phyloP scores from a whole-genome alignment of 2,329 filamentous ascomycete species.

The Calonectria ilicicola region DNA sequence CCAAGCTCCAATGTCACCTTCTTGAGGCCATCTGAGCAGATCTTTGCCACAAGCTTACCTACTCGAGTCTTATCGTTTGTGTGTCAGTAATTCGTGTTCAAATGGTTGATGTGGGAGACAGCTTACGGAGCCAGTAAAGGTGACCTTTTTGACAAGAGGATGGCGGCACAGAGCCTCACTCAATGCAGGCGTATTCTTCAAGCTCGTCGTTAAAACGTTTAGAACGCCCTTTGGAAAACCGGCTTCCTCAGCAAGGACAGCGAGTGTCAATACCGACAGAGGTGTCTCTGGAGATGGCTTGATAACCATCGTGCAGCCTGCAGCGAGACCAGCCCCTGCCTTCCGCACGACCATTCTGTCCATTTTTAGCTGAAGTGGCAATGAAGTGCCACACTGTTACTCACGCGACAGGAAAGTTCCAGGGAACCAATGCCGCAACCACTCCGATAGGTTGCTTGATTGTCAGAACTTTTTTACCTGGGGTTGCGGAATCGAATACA shows the following conservation, averaged over 20 bases:
- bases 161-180: constrained; percentile 61
- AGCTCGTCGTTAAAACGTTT: constrained; percentile 59
- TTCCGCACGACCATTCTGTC: constrained; percentile 68
- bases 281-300: constrained; percentile 82
- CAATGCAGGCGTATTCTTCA: constrained; percentile 56
- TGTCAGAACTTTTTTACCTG: constrained; percentile 53
- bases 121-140: constrained; percentile 72
- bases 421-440: constrained; percentile 48
- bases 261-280: constrained; percentile 76
- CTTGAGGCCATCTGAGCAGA: constrained; percentile 73
- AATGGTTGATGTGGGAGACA: too few species aligned
- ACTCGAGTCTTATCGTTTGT: constrained; percentile 66
- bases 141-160: constrained; percentile 69
- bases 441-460: constrained; percentile 66
- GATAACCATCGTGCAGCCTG: constrained; percentile 80
- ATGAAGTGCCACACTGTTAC: background rate
- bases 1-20: constrained; percentile 77
- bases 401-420: constrained; percentile 68
- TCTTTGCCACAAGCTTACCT: constrained; percentile 72
- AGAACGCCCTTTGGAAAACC: constrained; percentile 82
- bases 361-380: too few species aligned
- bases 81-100: too few species aligned
- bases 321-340: constrained; percentile 69
- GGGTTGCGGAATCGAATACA: constrained; percentile 66
- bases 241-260: constrained; percentile 74